These are phyloP conservation scores for Phytopythium cucurbitacearum DNA, from an alignment of 352 stramenopile genomes.

Conservation along the genomic window DNA sequence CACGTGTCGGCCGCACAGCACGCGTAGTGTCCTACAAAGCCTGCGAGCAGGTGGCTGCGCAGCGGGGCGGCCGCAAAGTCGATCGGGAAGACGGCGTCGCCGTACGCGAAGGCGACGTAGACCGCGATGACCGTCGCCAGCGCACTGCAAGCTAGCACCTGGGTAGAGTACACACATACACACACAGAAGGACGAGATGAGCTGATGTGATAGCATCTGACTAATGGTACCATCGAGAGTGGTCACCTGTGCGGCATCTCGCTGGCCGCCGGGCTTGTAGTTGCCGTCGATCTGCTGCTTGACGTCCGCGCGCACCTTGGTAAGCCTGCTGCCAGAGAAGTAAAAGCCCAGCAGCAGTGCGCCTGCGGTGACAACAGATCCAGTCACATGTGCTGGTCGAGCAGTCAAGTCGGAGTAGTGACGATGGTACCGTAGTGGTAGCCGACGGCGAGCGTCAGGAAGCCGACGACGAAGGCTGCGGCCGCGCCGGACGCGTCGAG, in stretches of 20 bases:
- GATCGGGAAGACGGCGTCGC: slow-evolving; percentile 32
- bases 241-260: slow-evolving; percentile 42
- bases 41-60: slow-evolving; percentile 52
- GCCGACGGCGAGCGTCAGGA: slow-evolving; percentile 53
- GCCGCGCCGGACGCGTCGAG: slow-evolving; percentile 51
- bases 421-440: slow-evolving; percentile 54
- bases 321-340: slow-evolving; percentile 83
- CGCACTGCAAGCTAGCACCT: slow-evolving; percentile 82
- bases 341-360: slow-evolving; percentile 82
- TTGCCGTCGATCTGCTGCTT: slow-evolving; percentile 68
- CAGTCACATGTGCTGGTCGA: slow-evolving; percentile 4
- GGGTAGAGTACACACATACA: not conserved
- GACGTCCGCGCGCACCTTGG: slow-evolving; percentile 50
- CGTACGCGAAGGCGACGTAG: slow-evolving; percentile 32
- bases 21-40: slow-evolving; percentile 91
- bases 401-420: not conserved
- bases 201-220: not conserved
- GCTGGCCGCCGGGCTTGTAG: slow-evolving; percentile 79
- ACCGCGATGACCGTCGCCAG: slow-evolving; percentile 65
- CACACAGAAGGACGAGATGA: not conserved
- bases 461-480: slow-evolving; percentile 62
- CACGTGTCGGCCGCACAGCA: slow-evolving; percentile 93
- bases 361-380: slow-evolving; percentile 21
- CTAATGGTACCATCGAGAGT: not conserved
- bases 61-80: slow-evolving; percentile 28